phyloP scores from a whole-genome alignment of 2,329 filamentous ascomycete genomes.

The Albifimbria verrucaria region DNA sequence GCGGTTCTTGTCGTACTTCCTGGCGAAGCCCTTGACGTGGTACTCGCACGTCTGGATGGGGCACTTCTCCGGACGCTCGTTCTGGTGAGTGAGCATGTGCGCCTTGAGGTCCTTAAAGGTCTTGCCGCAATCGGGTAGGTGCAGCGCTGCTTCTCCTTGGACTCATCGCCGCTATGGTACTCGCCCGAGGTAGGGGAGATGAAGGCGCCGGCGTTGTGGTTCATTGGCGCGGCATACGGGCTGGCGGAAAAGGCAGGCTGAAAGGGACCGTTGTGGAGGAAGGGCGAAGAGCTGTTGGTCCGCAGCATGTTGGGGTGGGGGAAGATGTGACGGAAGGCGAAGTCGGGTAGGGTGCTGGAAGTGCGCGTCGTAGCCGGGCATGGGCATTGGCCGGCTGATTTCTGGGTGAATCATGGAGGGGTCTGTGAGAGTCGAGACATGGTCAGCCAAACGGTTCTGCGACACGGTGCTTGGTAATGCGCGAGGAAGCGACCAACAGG shows the following conservation, averaged over 20 bases:
- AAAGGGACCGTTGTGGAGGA: conserved; percentile 53
- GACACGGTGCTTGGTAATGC: conserved; percentile 3
- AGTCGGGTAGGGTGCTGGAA: conserved; percentile 51
- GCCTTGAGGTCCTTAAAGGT: conserved; percentile 90
- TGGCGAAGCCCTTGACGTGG: conserved; percentile 85
- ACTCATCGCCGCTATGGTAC: conserved; percentile 58
- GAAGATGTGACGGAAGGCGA: conserved; percentile 62
- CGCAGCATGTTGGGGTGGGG: conserved; percentile 46
- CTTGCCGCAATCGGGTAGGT: conserved; percentile 79
- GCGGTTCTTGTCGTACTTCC: conserved; percentile 95
- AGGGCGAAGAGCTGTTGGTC: conserved; percentile 63
- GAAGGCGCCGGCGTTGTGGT: conserved; percentile 54
- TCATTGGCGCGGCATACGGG: conserved; percentile 47
- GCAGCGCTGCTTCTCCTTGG: conserved; percentile 69
- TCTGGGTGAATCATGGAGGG: conserved; percentile 56
- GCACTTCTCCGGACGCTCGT: conserved; percentile 89
- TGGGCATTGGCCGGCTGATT: conserved; percentile 44
- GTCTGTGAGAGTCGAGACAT: conserved; percentile 36
- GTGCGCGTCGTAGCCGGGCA: conserved; percentile 43
- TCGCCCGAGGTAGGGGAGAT: conserved; percentile 61
- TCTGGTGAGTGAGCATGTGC: conserved; percentile 92
- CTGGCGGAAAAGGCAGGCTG: conserved; percentile 52
- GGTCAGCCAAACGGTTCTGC: conserved; percentile 31
- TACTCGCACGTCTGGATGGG: conserved; percentile 91
- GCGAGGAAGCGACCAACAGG: conserved; percentile 6